Base-by-base conservation (phyloP, 169 alveolate genomes). In the Neospora caninum region DNA sequence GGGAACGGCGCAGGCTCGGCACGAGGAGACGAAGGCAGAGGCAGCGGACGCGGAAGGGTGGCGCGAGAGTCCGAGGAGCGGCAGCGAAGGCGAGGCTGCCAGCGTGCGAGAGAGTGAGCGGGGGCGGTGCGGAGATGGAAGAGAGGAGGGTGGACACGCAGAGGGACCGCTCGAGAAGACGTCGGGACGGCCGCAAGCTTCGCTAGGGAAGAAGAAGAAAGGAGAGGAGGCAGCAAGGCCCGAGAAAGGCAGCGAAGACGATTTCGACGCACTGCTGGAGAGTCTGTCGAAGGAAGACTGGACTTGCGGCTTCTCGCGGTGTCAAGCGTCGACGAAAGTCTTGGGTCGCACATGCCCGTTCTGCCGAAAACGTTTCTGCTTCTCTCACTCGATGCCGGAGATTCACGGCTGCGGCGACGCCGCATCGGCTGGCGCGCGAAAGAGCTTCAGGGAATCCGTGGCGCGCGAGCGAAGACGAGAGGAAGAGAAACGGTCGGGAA, bases 351-450 rank as follows among this genome's bases (percentile, higher is more conserved):
- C 2, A 20, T 91, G 94, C 69, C 83, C 91, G 39, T 80, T 7
- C 91, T 91, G 94, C 84, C 34, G 84, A 53, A 45, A 84, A 38
- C 80, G 94, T 64, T 91, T 91, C 49, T 91, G 94, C 67, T 43
- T 78, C 84, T 70, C 69, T 69, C 94, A 91, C 42, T 54, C 91
- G 10, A 36, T 91, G 91, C 94, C 94, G 6, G 94, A 91, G 67
- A 54, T 73, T 39, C 94, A 91, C 43, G 94, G 94, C 49, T 91
- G 94, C 45, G 94, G 94, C 0, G 91, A 43, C n/a, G 94, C 94
- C 0, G 94, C 94, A 0, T 69, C 91, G 6, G 94, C 91, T 0
- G 82, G 45, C 22, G 94, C 94, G 67, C 49, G 87, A 29, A 80
- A 49, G 64, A 80, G 84, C 42, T 91, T 91, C 54, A 87, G 91